Percentiles rank a stretch among this genome's conserved stretches.
Evolutionary conservation across 2,329 filamentous ascomycete species (phyloP).

Genomic region (Pseudofabraea citricarpa): DNA sequence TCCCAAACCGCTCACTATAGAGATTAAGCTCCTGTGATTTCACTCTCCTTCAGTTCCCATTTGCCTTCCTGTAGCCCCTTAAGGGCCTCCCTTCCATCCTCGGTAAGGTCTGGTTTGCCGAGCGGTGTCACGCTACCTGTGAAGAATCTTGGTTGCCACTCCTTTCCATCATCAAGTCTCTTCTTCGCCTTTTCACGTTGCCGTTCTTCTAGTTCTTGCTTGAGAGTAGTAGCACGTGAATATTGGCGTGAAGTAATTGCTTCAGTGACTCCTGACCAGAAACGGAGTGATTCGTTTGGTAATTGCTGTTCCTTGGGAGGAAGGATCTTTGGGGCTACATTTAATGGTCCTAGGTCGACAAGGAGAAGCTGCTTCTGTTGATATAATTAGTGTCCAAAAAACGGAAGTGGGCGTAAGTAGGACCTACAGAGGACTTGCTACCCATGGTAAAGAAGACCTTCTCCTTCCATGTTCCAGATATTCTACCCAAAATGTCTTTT

Average conservation of each 20-base stretch:
- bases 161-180: slow-evolving; percentile 62
- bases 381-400: neutral
- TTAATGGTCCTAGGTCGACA: slow-evolving; percentile 82
- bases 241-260: slow-evolving; percentile 83
- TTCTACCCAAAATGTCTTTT: slow-evolving; percentile 73
- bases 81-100: slow-evolving; percentile 54
- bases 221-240: slow-evolving; percentile 75
- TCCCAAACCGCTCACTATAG: no score
- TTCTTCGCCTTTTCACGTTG: slow-evolving; percentile 83
- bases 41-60: slow-evolving; percentile 26
- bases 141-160: slow-evolving; percentile 90
- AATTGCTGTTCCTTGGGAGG: slow-evolving; percentile 77
- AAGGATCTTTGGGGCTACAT: slow-evolving; percentile 71
- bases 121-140: slow-evolving; percentile 52
- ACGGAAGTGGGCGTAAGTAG: neutral
- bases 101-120: slow-evolving; percentile 58
- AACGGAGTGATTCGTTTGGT: slow-evolving; percentile 80
- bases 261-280: slow-evolving; percentile 84
- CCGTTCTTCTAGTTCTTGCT: slow-evolving; percentile 85
- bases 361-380: slow-evolving; percentile 65
- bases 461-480: slow-evolving; percentile 84
- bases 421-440: slow-evolving; percentile 53
- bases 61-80: slow-evolving; percentile 46
- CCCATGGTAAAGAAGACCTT: slow-evolving; percentile 58
- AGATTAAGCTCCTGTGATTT: slow-evolving; percentile 14